Evolutionary conservation across 495 filamentous ascomycete genomes (phyloP).

Genomic region (Corynascus novoguineensis): DNA sequence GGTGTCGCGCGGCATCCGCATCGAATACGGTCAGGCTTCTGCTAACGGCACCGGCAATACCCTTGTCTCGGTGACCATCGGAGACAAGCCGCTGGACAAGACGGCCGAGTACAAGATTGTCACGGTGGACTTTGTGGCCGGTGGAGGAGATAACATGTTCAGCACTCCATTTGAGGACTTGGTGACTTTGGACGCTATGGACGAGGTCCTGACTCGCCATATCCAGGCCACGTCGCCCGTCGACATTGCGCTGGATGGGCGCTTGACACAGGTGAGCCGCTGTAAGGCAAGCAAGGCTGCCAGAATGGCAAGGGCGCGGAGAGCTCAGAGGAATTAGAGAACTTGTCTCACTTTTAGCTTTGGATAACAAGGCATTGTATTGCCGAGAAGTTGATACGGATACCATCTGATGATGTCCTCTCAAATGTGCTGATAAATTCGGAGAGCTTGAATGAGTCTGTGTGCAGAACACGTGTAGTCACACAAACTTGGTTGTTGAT

Average conservation of each 20-base stretch:
- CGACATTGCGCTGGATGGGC: slow-evolving; percentile 42
- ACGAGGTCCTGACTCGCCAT: slow-evolving; percentile 47
- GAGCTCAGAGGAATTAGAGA: neutral
- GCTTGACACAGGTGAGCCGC: slow-evolving; percentile 33
- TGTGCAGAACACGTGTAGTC: too few species aligned
- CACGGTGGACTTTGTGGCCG: slow-evolving; percentile 51
- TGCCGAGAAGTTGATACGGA: too few species aligned
- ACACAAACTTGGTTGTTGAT: too few species aligned
- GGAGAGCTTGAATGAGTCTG: too few species aligned
- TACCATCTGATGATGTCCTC: too few species aligned
- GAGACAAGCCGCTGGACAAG: slow-evolving; percentile 34
- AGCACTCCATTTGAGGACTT: slow-evolving; percentile 28
- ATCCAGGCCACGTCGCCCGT: slow-evolving; percentile 42
- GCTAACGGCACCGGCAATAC: slow-evolving; percentile 23
- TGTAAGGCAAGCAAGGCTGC: slow-evolving; percentile 3
- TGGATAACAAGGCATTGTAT: neutral
- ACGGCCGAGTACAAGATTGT: slow-evolving; percentile 43
- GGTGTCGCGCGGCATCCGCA: slow-evolving; percentile 42
- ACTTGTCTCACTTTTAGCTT: neutral
- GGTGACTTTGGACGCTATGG: slow-evolving; percentile 45
- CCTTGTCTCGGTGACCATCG: slow-evolving; percentile 42
- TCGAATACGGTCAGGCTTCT: slow-evolving; percentile 42
- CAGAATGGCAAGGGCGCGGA: neutral
- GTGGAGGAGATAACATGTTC: slow-evolving; percentile 53
- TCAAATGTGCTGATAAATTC: too few species aligned